phyloP scores from a whole-genome alignment of 2,329 filamentous ascomycete genomes.

The Fusarium sp. region DNA sequence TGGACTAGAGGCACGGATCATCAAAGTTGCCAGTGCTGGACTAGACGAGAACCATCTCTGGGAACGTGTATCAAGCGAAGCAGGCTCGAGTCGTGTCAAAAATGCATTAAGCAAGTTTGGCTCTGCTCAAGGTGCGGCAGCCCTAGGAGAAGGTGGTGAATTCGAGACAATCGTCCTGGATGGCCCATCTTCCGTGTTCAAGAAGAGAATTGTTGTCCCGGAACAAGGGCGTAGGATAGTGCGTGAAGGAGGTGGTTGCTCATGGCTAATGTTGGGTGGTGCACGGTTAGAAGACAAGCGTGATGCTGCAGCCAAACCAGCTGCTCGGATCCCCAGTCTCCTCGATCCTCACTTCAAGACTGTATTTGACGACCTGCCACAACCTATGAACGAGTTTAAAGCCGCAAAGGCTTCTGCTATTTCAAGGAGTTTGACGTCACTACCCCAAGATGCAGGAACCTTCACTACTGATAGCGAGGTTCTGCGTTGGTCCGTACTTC shows the following conservation, averaged over 20 bases:
- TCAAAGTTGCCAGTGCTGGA: constrained; percentile 94
- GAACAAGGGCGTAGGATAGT: constrained; percentile 63
- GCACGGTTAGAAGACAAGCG: constrained; percentile 62
- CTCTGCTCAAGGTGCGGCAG: constrained; percentile 67
- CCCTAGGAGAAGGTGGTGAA: constrained; percentile 92
- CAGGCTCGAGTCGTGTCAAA: constrained; percentile 58
- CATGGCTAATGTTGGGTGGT: constrained; percentile 71
- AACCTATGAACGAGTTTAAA: constrained; percentile 7
- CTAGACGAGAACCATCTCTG: constrained; percentile 84
- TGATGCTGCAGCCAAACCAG: constrained; percentile 17
- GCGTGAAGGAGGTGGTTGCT: constrained; percentile 77
- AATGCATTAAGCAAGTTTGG: constrained; percentile 74
- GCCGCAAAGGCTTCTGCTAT: constrained; percentile 2
- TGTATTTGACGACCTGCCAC: constrained; percentile 49
- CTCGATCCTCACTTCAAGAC: constrained; percentile 70
- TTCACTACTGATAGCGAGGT: constrained; percentile 32
- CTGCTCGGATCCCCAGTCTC: constrained; percentile 67
- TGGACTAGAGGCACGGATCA: constrained; percentile 86
- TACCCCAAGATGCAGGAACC: constrained; percentile 3
- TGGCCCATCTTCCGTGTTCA: constrained; percentile 79
- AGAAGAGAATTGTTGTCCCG: constrained; percentile 71
- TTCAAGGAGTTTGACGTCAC: neutral
- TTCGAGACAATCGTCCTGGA: constrained; percentile 92
- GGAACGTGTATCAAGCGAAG: constrained; percentile 74
- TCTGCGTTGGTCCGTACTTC: constrained; percentile 53